Base-by-base conservation (phyloP, 768 basidiomycete species). In the Kwoniella sp. region DNA sequence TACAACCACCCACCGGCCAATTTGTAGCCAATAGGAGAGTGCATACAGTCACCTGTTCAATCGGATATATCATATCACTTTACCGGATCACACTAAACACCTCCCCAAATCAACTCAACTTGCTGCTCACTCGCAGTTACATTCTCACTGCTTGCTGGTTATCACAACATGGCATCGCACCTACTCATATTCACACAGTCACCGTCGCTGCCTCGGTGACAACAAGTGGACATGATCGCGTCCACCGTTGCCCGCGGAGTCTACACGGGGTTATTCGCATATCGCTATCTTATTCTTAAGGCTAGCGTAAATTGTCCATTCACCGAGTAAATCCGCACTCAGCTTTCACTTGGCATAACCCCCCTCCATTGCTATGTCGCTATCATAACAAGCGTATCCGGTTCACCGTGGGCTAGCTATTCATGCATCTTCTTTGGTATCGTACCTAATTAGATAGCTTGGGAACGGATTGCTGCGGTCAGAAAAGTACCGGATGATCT, bases 301-400 rank as follows among this genome's bases (percentile, higher is more conserved):
- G 33, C 33, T 6, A 33, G 13, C 13, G n/a, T 13, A 19, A 44
- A 3, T 15, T 44, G 40, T 15, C 17, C 17, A 19, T 44, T 44
- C 40, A 44, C 40, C 40, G 40, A 44, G 40, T 44, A 44, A 44
- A 44, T 44, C 40, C 40, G 40, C 40, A 44, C 40, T 4, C 40
- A 44, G 40, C 40, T 44, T 44, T 44, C 10, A 44, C 40, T 44
- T 44, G 40, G 40, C 40, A 44, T 44, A 4, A 19, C 4, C 40
- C 3, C 17, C 10, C 10, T 44, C 33, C 40, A 19, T 19, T 44
- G 40, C 40, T 19, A 9, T n/a, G n/a, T n/a, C 33, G 33, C 33
- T 33, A 33, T 33, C 40, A 19, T 44, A n/a, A n/a, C n/a, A n/a
- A n/a, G n/a, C n/a, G n/a, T n/a, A n/a, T n/a, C n/a, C n/a, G n/a